A percentile compares a stretch with the other conserved stretches of the same genome.
Conservation (phyloP, 78 protist genomes). For the Dictyostelium firmibasis region DNA sequence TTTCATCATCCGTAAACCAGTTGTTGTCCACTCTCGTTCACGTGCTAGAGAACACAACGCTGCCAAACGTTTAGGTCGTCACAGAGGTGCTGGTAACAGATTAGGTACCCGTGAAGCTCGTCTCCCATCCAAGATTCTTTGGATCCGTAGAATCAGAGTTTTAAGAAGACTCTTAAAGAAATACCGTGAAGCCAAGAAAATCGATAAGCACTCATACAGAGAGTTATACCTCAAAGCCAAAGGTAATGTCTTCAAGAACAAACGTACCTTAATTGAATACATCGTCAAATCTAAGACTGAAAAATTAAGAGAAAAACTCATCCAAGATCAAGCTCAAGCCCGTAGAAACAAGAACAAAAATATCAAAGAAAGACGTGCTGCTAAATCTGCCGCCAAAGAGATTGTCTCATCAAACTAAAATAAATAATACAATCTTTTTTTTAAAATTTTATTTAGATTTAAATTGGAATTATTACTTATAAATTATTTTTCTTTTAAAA, state of each 20-base stretch:
- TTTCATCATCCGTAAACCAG: constrained; percentile 96
- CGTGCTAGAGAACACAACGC: constrained; percentile 88
- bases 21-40: constrained; percentile 93
- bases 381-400: constrained; percentile 43
- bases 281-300: constrained; percentile 96
- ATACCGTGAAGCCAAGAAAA: constrained; percentile 98
- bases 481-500: no score
- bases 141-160: constrained; percentile 99
- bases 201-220: constrained; percentile 98
- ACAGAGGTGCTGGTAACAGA: constrained; percentile 98
- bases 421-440: not conserved
- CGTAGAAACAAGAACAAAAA: constrained; percentile 87
- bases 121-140: constrained; percentile 95
- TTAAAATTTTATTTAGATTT: not conserved
- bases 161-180: constrained; percentile 97
- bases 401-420: constrained; percentile 6
- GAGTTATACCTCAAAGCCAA: constrained; percentile 96
- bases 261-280: constrained; percentile 98
- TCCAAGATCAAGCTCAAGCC: constrained; percentile 97
- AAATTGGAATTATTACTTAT: not conserved
- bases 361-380: constrained; percentile 80
- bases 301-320: constrained; percentile 86
- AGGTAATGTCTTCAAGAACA: constrained; percentile 99
- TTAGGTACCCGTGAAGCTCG: constrained; percentile 99
- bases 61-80: constrained; percentile 95